Base-by-base conservation (phyloP, 2,329 filamentous ascomycete genomes). In the Niveomyces coronatus region DNA sequence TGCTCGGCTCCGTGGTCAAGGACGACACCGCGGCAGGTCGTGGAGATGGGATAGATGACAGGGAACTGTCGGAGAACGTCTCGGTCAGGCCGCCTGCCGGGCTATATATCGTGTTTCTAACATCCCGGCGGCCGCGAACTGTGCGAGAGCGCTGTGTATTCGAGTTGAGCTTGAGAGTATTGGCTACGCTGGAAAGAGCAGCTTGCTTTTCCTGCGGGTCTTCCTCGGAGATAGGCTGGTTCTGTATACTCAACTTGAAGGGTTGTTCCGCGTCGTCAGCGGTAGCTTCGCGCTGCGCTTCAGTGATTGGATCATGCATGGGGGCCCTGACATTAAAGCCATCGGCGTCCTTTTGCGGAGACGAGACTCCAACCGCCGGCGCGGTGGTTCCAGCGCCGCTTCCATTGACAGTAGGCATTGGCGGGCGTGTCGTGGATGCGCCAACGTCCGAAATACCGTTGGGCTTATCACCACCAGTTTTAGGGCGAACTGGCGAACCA, bases 91-190 rank as follows among this genome's bases (percentile, higher is more conserved):
- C 52, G 7, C 56, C 47, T 4, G 62, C 56, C 9, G 85, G 81
- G 45, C 88, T 70, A 53, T 91, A 89, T 39, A 94, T 79, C 1
- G 88, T 95, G 59, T 94, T 94, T 42, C 89, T 77, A 45, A 93
- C 85, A 56, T 96, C 89, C 54, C 91, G 76, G 44, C 91, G 82
- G 36, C 91, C 91, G 48, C 91, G 76, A 13, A 94, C 67, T 11
- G 87, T 95, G 31, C 84, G 82, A 11, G 74, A 65, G 51, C 78
- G 82, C 18, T 82, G 75, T 40, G 74, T 73, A 15, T 86, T 77
- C 40, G 78, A 72, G 18, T 76, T 68, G 51, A 70, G 61, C 40
- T 80, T 79, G 26, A 93, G 63, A 3, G 80, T 82, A 50, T 79
- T 85, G 20, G 80, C 79, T 33, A 91, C 79, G 50, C 73, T 87